Base-by-base conservation (phyloP, 208 protist genomes). In the Wallacemonas sp. region DNA sequence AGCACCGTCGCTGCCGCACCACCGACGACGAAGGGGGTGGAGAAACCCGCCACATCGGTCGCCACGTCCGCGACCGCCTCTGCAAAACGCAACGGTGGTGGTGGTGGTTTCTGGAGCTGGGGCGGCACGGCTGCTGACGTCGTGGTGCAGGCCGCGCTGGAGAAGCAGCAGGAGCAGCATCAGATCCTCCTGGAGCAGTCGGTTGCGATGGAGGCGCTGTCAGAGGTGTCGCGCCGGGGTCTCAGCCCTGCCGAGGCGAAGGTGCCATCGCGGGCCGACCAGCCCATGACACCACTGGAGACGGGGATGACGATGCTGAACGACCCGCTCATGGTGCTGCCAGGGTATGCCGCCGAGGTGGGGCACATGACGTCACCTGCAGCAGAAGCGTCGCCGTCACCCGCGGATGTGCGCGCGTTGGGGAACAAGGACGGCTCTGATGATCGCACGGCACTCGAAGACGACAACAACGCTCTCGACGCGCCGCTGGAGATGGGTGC, bases 91-190 rank as follows among this genome's bases (percentile, higher is more conserved):
- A n/a, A n/a, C 19, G 44, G 44, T 49, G 52, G 14, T 16, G 52
- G 52, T 41, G 52, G 52, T 38, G 52, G 52, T 16, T 58, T 58
- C 52, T 58, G 52, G 52, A 41, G 52, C 26, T 58, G 52, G 52
- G 52, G 52, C 14, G 52, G 52, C 11, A 58, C 52, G 14, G 52
- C 52, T n/a, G 52, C 52, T 3, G 52, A 58, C 23, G 52, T 58
- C 14, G 52, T 58, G 5, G 52, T 58, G 52, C 52, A 58, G 32
- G 52, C 52, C 16, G 52, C 52, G 17, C 32, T 58, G 6, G 52
- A 34, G 0, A 58, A 58, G 52, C 52, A 58, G 30, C 30, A 27
- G 17, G 52, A 34, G 32, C 52, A 58, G 52, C 26, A 58, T 24
- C 52, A 58, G 17, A 58, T 58, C 19, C 52, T 43, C 16, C 29